These are phyloP conservation scores for Penicillium cinerascens DNA, from an alignment of 495 filamentous ascomycete species.

Conservation along the genomic window DNA sequence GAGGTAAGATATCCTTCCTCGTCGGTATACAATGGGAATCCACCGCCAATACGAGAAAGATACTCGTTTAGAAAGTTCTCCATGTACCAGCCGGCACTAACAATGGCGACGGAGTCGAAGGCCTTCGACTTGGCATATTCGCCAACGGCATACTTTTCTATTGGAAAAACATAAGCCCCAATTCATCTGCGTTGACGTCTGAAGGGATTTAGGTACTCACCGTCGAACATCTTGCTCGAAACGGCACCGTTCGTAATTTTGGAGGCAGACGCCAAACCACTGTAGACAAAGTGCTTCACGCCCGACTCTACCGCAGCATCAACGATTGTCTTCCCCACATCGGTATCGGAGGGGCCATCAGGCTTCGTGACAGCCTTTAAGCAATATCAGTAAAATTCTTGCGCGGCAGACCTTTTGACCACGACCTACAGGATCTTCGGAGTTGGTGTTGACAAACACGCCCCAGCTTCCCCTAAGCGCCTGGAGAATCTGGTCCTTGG, in stretches of 20 bases:
- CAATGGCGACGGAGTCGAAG: constrained; percentile 21
- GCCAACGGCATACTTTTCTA: no score
- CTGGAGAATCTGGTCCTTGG: constrained; percentile 14
- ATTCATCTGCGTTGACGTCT: no score
- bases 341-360: constrained; percentile 20
- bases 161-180: no score
- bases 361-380: constrained; percentile 14
- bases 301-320: constrained; percentile 20
- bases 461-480: constrained; percentile 28
- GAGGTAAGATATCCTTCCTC: constrained; percentile 20
- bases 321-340: constrained; percentile 28
- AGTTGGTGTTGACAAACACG: constrained; percentile 33
- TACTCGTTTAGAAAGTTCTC: constrained; percentile 24
- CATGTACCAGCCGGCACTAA: constrained; percentile 24
- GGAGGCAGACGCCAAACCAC: constrained; percentile 11
- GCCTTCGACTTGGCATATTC: constrained; percentile 14
- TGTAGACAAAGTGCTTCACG: constrained; percentile 27
- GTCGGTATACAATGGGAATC: constrained; percentile 24
- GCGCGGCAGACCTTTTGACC: no score
- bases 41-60: constrained; percentile 25
- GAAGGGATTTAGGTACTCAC: no score
- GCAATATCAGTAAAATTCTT: no score
- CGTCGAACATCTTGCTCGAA: no score
- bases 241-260: constrained; percentile 24
- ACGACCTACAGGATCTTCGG: constrained; percentile 24